A percentile compares a stretch with the other conserved stretches of the same genome.
These are phyloP conservation scores for Lentinus brumalis DNA, from an alignment of 768 basidiomycete genomes.

Conservation along the genomic window DNA sequence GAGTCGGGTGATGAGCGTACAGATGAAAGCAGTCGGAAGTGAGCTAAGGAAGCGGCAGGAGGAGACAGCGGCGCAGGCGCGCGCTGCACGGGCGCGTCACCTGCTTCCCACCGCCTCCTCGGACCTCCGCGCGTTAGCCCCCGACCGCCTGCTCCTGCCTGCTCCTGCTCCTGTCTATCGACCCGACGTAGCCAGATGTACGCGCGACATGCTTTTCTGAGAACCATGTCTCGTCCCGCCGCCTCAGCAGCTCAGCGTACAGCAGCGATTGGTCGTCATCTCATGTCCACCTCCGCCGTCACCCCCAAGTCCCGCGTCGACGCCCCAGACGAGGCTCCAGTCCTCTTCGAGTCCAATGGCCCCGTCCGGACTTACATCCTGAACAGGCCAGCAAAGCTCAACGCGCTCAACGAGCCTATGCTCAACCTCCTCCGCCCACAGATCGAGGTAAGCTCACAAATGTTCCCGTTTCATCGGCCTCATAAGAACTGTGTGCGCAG, in stretches of 20 bases:
- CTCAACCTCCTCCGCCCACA: slow-evolving; percentile 67
- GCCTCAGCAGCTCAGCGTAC: slow-evolving; percentile 26
- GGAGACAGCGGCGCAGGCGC: neutral
- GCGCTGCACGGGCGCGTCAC: neutral
- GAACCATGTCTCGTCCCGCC: slow-evolving; percentile 27
- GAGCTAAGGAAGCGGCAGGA: neutral
- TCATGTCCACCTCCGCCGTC: slow-evolving; percentile 22
- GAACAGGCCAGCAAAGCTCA: slow-evolving; percentile 79
- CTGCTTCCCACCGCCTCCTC: neutral
- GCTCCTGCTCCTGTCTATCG: neutral
- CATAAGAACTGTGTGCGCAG: slow-evolving; percentile 37
- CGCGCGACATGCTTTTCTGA: slow-evolving; percentile 19
- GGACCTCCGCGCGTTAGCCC: neutral
- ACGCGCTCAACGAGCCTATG: slow-evolving; percentile 83
- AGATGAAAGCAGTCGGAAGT: neutral
- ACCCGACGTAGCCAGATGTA: slow-evolving; percentile 21
- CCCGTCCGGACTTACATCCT: slow-evolving; percentile 70
- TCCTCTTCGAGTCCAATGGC: slow-evolving; percentile 70
- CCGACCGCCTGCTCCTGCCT: too few relatives aligned
- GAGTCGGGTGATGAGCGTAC: neutral
- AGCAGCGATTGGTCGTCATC: slow-evolving; percentile 29
- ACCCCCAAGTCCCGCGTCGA: slow-evolving; percentile 4
- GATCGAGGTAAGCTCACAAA: slow-evolving; percentile 58
- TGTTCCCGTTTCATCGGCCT: neutral
- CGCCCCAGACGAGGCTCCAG: slow-evolving; percentile 38